phyloP scores from a whole-genome alignment of 371 early-diverging fungal species.

The Mortierella sp. region DNA sequence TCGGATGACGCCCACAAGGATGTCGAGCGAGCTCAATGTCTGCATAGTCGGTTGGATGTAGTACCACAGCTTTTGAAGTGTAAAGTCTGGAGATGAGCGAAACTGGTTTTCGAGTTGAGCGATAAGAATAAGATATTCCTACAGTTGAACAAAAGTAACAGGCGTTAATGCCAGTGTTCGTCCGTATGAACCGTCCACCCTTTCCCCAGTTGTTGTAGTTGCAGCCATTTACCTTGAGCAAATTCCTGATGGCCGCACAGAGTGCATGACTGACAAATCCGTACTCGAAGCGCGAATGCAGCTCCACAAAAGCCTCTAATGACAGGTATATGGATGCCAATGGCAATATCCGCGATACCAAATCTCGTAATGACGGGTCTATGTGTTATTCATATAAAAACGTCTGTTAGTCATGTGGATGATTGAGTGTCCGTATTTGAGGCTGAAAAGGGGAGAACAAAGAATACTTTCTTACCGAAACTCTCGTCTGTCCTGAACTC shows the following conservation, averaged over 20 bases:
- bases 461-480: conserved; percentile 30
- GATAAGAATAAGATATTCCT: conserved; percentile 89
- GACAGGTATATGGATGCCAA: conserved; percentile 80
- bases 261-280: conserved; percentile 94
- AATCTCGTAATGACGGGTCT: conserved; percentile 84
- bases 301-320: conserved; percentile 80
- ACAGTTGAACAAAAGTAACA: background rate
- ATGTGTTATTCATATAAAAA: conserved; percentile 1
- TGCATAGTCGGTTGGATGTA: conserved; percentile 83
- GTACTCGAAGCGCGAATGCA: conserved; percentile 80
- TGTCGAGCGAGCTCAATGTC: conserved; percentile 77
- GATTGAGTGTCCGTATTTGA: too few species aligned
- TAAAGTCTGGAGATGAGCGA: conserved; percentile 79
- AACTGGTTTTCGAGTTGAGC: conserved; percentile 92
- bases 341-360: conserved; percentile 83
- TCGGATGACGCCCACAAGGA: conserved; percentile 69
- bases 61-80: conserved; percentile 91
- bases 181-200: background rate
- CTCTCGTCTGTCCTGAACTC: conserved; percentile 42
- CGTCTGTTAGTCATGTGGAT: conserved; percentile 13
- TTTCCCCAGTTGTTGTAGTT: background rate
- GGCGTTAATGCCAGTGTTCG: background rate
- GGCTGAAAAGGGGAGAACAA: too few species aligned
- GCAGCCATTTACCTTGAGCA: conserved; percentile 70
- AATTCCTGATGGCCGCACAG: conserved; percentile 78